Evolutionary conservation across 2,329 filamentous ascomycete species (phyloP), one percentile per base, ranked within the genome.

Genomic region (Aphanoascus verrucosus): DNA sequence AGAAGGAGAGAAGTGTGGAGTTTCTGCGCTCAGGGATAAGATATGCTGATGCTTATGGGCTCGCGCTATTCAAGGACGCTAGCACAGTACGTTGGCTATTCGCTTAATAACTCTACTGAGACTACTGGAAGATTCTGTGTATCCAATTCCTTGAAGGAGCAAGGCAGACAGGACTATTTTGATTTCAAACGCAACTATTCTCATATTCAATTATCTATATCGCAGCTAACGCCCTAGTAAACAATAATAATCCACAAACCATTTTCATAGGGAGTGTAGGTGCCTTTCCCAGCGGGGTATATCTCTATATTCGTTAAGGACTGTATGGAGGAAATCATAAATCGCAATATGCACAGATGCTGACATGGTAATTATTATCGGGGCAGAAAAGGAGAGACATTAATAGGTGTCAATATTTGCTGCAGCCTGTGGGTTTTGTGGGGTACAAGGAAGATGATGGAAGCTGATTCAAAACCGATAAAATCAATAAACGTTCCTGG

Each of bases 131-230:
- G n/a, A n/a, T n/a, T n/a, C n/a, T n/a, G n/a, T n/a, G n/a, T n/a
- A n/a, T n/a, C n/a, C n/a, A n/a, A n/a, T n/a, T n/a, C 23, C 7
- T 28, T 28, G 23, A 28, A 28, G 23, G 7, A 7, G 23, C 3
- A 28, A 28, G 23, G 7, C 23, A 7, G 7, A 28, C 3, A 28
- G 7, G 23, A 28, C 23, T 28, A 7, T 28, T 28, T 28, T 94
- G 86, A 35, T 96, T 96, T 69, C 93, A 86, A 94, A 69, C 95
- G 95, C 63, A 88, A 95, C 67, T 89, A 94, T 49, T 7, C 23
- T 28, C 23, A 7, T 4, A 17, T 17, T 15, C 17, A 2, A 9
- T 17, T 42, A 42, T 37, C 12, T 42, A 20, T 9, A n/a, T 20
- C 8, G 19, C 34, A 43, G 8, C 38, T 50, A 43, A 43, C 48